Conservation (phyloP, 2,329 filamentous ascomycete genomes). For the Ceratocystis huliohia region DNA sequence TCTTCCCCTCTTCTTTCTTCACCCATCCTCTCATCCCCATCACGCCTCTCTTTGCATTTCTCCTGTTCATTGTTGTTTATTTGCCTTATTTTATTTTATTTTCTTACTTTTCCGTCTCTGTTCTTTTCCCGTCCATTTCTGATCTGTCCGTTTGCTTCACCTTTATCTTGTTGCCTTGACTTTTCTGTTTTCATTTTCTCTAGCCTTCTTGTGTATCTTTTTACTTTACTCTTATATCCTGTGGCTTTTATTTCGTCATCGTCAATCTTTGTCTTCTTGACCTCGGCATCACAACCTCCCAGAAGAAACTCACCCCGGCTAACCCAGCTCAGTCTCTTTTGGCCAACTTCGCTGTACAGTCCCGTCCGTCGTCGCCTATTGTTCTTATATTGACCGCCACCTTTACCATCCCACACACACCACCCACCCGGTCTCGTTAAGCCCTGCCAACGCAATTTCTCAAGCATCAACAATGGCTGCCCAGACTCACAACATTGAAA, state of each 20-base stretch:
- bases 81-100: slow-evolving; percentile 6
- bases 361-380: background rate
- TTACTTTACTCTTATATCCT: background rate
- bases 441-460: too few relatives aligned
- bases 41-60: background rate
- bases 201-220: slow-evolving; percentile 6
- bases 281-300: background rate
- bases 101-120: background rate
- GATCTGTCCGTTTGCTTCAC: background rate
- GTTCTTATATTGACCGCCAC: background rate
- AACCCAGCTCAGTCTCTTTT: background rate
- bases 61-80: slow-evolving; percentile 6
- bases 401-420: background rate
- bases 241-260: background rate
- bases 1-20: background rate
- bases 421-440: background rate
- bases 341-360: background rate
- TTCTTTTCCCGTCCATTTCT: background rate
- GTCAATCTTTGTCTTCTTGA: background rate
- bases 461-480: background rate
- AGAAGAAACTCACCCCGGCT: background rate
- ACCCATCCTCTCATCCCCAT: background rate
- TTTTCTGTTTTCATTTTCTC: slow-evolving; percentile 4
- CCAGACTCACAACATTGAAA: background rate
- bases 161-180: background rate